phyloP scores from a whole-genome alignment of 208 protist species.

The Trypanosoma lewisi region DNA sequence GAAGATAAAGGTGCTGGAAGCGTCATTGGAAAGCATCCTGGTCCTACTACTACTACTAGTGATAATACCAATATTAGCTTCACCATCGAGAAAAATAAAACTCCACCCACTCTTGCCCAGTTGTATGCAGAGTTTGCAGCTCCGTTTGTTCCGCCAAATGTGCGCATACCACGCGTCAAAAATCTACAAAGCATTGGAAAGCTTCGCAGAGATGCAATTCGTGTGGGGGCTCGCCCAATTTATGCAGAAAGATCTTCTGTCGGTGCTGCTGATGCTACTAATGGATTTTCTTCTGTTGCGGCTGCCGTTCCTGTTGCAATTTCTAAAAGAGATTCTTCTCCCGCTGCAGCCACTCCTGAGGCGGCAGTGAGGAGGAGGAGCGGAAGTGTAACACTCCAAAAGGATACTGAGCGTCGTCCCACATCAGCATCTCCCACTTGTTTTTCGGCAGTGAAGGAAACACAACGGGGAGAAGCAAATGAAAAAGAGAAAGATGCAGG shows the following conservation, averaged over 20 bases:
- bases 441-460: background rate
- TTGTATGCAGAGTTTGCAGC: constrained; percentile 47
- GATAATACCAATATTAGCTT: background rate
- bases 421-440: background rate
- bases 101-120: constrained; percentile 17
- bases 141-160: constrained; percentile 49
- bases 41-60: background rate
- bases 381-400: background rate
- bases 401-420: background rate
- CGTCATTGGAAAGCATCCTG: too few species aligned
- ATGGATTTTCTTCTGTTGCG: too few species aligned
- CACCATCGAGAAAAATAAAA: background rate
- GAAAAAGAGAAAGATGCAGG: background rate
- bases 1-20: background rate
- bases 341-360: too few species aligned
- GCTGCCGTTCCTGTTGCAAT: too few species aligned
- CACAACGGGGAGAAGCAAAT: background rate
- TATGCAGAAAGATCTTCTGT: background rate
- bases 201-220: constrained; percentile 44
- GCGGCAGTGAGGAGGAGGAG: background rate
- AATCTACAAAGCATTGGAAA: constrained; percentile 28
- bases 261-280: background rate
- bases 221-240: constrained; percentile 43
- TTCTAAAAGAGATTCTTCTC: too few species aligned
- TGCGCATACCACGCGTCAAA: background rate